Conservation (phyloP, 495 filamentous ascomycete genomes). For the Neurospora sp. region DNA sequence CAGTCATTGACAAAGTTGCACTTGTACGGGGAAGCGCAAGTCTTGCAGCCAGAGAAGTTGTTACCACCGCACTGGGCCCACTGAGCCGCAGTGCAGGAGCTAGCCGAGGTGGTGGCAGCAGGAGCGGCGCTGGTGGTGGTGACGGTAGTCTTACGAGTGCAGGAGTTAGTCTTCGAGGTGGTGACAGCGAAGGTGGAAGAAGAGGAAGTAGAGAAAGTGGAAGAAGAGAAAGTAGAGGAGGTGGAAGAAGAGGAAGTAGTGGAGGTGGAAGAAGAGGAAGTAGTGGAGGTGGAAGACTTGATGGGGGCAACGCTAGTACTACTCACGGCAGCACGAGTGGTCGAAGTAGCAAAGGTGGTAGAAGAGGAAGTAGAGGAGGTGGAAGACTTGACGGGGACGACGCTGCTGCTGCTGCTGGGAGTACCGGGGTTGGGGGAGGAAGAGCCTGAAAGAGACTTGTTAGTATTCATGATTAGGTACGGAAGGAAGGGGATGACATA, state of each 20-base stretch:
- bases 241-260: too few species aligned
- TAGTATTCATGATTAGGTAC: not conserved
- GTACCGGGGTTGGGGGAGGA: not conserved
- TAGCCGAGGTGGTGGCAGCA: constrained; percentile 4
- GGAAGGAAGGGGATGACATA: not conserved
- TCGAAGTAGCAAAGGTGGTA: not conserved
- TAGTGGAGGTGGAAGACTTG: constrained; percentile 2
- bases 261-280: too few species aligned
- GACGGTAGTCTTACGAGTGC: not conserved
- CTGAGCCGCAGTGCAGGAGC: constrained; percentile 19
- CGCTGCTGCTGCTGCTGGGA: constrained; percentile 3
- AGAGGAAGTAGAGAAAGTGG: constrained; percentile 2
- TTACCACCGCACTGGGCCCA: constrained; percentile 37
- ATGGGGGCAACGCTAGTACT: not conserved
- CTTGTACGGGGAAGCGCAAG: constrained; percentile 25
- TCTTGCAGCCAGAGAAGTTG: constrained; percentile 31
- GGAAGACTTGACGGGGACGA: not conserved
- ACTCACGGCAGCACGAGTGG: constrained; percentile 4
- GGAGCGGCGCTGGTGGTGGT: constrained; percentile 14
- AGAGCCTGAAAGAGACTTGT: not conserved
- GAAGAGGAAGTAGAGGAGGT: constrained; percentile 11
- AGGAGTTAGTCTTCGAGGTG: not conserved
- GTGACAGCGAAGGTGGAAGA: constrained; percentile 1
- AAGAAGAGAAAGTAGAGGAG: too few species aligned
- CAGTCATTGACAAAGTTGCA: constrained; percentile 32